Base-by-base conservation (phyloP, 495 filamentous ascomycete genomes). In the Echria macrotheca region DNA sequence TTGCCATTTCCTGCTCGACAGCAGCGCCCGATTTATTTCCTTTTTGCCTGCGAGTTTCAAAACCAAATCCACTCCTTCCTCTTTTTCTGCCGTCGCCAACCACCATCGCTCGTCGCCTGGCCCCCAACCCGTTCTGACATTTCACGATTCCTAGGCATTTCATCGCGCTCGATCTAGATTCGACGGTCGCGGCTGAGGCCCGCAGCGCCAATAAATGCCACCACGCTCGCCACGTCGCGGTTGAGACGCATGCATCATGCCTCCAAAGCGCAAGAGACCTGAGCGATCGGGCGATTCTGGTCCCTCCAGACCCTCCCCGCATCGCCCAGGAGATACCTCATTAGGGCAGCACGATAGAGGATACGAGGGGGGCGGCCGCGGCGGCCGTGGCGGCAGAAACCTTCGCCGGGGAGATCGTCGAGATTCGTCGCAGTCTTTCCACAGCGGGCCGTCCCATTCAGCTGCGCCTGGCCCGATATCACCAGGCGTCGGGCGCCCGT, bases 231-330 rank as follows among this genome's bases (percentile, higher is more conserved):
- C 39, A 40, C 46, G 9, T 49, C 26, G 35, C 38, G 25, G 28
- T 42, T 56, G 39, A 49, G 53, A 55, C 44, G 44, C 29, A 35
- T 33, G 44, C 59, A 72, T 47, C 50, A 76, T 76, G 73, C 66
- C 69, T 62, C 69, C 65, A 36, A 78, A 79, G 68, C 67, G 77
- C 52, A 80, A 78, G 68, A 71, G 76, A 64, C 66, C 65, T 53
- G 75, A 77, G 15, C 64, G 65, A 19, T 63, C 64, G 22, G 61
- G 60, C 40, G 77, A 80, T 29, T 52, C 52, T 47, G 70, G 67
- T 39, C 55, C 64, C 22, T 67, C 63, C 36, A 67, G 77, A 45
- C 73, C 76, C 9, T 66, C 77, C 19, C 77, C 77, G 23, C 71
- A 80, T 64, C 69, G 75, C 4, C 77, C 77, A 33, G 64, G 62